phyloP scores from a whole-genome alignment of 805 yeast genomes.

The Candida rishiriensis region DNA sequence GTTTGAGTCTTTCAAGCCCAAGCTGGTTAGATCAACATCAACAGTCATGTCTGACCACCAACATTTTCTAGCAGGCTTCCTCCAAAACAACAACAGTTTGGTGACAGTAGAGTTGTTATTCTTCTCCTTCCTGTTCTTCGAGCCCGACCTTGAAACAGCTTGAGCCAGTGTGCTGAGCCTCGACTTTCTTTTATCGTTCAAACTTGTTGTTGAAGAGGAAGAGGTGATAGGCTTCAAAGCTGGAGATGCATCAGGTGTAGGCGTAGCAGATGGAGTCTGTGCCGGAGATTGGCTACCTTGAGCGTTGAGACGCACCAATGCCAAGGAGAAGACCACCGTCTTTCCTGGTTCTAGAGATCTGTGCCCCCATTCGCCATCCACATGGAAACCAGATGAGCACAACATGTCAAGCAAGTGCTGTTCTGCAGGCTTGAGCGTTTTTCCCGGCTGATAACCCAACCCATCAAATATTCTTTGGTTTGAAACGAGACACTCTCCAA shows the following conservation, averaged over 20 bases:
- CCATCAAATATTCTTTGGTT: slow-evolving; percentile 74
- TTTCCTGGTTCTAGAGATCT: slow-evolving; percentile 83
- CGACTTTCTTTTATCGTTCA: slow-evolving; percentile 39
- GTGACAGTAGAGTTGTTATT: slow-evolving; percentile 36
- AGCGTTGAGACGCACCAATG: slow-evolving; percentile 54
- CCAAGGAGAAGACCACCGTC: slow-evolving; percentile 81
- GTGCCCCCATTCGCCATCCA: slow-evolving; percentile 77
- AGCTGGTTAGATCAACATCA: slow-evolving; percentile 35
- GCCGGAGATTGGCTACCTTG: slow-evolving; percentile 14
- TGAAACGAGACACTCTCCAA: slow-evolving; percentile 59
- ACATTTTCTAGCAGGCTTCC: slow-evolving; percentile 97
- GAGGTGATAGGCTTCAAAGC: slow-evolving; percentile 30
- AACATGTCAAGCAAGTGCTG: slow-evolving; percentile 93
- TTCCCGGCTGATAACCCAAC: slow-evolving; percentile 54
- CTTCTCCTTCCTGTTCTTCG: slow-evolving; percentile 32
- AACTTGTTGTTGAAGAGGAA: slow-evolving; percentile 15
- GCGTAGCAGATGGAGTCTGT: slow-evolving; percentile 9
- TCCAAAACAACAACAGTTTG: slow-evolving; percentile 86
- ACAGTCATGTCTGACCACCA: slow-evolving; percentile 85
- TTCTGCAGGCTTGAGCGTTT: slow-evolving; percentile 79
- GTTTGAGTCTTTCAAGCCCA: slow-evolving; percentile 21
- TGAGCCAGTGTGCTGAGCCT: slow-evolving; percentile 60
- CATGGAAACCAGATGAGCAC: slow-evolving; percentile 77
- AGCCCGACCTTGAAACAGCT: slow-evolving; percentile 43
- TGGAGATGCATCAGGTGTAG: slow-evolving; percentile 21